Evolutionary conservation across 345 rosid species (phyloP).

Genomic region (Eucalyptus sp.): DNA sequence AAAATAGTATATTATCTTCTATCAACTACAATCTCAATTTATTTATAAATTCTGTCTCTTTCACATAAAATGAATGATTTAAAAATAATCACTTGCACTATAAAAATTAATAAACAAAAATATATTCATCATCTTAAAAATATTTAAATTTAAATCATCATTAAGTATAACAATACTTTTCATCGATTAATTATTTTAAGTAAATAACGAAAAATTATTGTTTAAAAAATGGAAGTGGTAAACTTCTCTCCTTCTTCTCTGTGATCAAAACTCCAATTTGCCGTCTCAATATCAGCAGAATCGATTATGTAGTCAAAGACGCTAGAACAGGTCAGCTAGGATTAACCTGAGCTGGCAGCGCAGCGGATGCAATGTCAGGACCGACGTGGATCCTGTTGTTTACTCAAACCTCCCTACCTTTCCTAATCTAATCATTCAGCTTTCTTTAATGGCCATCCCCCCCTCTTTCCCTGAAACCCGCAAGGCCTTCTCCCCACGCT

Average conservation of each 20-base stretch:
- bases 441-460: not conserved
- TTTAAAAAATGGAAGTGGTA: no score
- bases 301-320: not conserved
- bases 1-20: not conserved
- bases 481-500: not conserved
- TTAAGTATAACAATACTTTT: no score
- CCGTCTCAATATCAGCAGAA: not conserved
- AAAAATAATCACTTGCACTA: no score
- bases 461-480: not conserved
- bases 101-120: no score
- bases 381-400: not conserved
- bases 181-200: fast-evolving
- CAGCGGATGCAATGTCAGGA: not conserved
- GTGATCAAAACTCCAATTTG: not conserved
- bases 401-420: not conserved
- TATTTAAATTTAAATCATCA: no score
- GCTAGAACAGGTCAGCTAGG: not conserved
- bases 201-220: fast-evolving
- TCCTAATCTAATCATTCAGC: not conserved
- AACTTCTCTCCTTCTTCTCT: not conserved
- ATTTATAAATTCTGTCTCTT: not conserved
- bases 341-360: not conserved
- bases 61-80: fast-evolving
- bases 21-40: not conserved
- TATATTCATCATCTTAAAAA: not conserved